Percentiles rank a stretch among this genome's conserved stretches.
Evolutionary conservation across 2,329 filamentous ascomycete species (phyloP).

Genomic region (Sarocladium kiliense): DNA sequence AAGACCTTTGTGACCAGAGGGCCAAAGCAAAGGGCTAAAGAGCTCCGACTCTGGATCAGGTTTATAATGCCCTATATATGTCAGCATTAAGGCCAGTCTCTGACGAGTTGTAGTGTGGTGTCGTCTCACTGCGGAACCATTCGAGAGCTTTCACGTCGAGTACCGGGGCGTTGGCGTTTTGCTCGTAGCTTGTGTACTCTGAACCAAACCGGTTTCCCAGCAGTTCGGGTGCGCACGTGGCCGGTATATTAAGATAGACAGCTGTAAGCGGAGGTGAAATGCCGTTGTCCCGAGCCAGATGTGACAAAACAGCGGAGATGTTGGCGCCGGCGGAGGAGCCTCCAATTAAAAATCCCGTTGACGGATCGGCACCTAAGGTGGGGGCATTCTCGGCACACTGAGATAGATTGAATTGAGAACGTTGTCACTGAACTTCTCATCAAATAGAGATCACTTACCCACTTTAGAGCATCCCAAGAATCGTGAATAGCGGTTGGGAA

Average conservation of each 20-base stretch:
- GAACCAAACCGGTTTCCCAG: background rate
- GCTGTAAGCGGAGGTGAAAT: background rate
- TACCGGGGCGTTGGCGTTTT: conserved; percentile 2
- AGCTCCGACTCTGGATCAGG: conserved; percentile 5
- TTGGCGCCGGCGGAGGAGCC: conserved; percentile 5
- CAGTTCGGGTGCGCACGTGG: background rate
- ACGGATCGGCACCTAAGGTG: background rate
- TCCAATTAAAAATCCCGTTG: conserved; percentile 1
- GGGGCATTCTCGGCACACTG: conserved; percentile 4
- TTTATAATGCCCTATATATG: background rate
- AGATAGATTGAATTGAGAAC: background rate
- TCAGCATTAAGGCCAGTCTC: background rate
- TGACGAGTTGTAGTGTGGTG: background rate
- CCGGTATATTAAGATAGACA: background rate
- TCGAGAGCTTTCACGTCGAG: background rate
- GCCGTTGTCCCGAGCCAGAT: background rate
- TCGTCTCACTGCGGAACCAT: conserved; percentile 2
- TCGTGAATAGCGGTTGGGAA: conserved; percentile 43
- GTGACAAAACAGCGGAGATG: conserved; percentile 2
- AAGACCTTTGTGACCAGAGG: conserved; percentile 4
- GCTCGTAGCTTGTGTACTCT: conserved; percentile 3
- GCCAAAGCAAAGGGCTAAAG: conserved; percentile 3
- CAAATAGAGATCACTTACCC: background rate
- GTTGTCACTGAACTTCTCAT: background rate
- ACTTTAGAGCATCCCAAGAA: conserved; percentile 38